These are phyloP conservation scores for Helianthus annuus DNA, from an alignment of 129 eudicot genomes.

Conservation along the genomic window DNA sequence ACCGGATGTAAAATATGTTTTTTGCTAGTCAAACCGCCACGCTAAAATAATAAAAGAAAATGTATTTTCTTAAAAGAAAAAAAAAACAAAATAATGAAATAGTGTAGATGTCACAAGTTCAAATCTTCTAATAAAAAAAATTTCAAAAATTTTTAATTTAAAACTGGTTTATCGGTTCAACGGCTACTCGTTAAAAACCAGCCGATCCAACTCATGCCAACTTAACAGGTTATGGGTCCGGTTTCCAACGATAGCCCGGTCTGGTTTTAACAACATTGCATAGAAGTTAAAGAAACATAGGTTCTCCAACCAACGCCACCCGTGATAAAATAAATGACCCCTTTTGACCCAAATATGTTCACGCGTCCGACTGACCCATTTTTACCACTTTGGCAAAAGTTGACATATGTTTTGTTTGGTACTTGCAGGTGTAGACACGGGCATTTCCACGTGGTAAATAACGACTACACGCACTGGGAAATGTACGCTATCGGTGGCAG, in stretches of 20 bases:
- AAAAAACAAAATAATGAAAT: too few relatives aligned
- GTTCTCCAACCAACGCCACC: background rate
- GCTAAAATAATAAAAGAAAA: too few relatives aligned
- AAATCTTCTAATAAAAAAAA: background rate
- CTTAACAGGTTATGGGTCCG: background rate
- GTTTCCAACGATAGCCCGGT: background rate
- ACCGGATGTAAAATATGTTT: too few relatives aligned
- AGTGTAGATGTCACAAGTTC: background rate
- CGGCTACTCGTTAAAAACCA: background rate
- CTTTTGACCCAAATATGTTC: background rate
- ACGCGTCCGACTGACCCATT: background rate
- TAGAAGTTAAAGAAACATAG: background rate
- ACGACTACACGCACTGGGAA: conserved; percentile 90
- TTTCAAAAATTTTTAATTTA: background rate
- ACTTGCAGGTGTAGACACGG: conserved; percentile 79
- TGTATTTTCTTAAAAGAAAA: too few relatives aligned
- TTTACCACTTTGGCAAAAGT: background rate
- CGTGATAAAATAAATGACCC: background rate
- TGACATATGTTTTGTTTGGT: background rate
- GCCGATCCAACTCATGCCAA: background rate
- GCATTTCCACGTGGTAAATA: conserved; percentile 85
- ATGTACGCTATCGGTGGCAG: conserved; percentile 97
- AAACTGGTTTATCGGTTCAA: background rate
- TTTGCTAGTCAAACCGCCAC: too few relatives aligned
- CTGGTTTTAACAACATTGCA: background rate